Percentiles rank a stretch among this genome's conserved stretches.
phyloP scores from a whole-genome alignment of 2,329 filamentous ascomycete species.

The Celoporthe dispersa region DNA sequence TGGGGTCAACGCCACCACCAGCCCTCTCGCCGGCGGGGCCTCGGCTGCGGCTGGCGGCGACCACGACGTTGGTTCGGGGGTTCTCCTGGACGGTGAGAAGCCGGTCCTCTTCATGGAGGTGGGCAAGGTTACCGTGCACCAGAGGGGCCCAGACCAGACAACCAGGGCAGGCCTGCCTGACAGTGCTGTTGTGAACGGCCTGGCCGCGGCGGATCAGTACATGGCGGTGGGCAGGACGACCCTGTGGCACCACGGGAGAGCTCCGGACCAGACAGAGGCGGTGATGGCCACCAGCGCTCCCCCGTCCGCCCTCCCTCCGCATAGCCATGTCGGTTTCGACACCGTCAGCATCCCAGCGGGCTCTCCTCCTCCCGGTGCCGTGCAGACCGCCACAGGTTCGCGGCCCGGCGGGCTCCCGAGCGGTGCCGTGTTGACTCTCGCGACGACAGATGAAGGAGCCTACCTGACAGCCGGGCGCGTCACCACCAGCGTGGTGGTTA shows the following conservation, averaged over 20 bases:
- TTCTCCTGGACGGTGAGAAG: too few relatives aligned
- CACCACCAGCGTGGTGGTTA: background rate
- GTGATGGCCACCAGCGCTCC: too few relatives aligned
- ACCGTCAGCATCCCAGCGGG: too few relatives aligned
- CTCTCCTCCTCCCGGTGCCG: background rate
- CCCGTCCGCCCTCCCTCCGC: too few relatives aligned
- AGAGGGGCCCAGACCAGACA: too few relatives aligned
- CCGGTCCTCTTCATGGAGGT: too few relatives aligned
- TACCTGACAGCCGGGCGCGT: background rate
- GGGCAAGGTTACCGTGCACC: too few relatives aligned
- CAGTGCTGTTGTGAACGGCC: too few relatives aligned
- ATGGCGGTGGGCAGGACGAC: background rate
- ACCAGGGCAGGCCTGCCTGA: too few relatives aligned
- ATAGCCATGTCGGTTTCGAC: background rate
- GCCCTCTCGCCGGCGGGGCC: too few relatives aligned
- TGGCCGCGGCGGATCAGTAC: background rate
- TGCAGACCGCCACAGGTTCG: background rate
- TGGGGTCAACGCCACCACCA: too few relatives aligned
- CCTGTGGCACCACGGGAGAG: background rate
- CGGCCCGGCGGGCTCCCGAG: too few relatives aligned
- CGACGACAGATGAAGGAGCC: background rate
- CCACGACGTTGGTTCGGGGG: background rate
- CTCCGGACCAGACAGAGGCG: background rate
- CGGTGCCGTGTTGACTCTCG: background rate
- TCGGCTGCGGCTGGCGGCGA: background rate